Base-by-base conservation (phyloP, 2,329 filamentous ascomycete species). In the Neofusicoccum cordaticola region DNA sequence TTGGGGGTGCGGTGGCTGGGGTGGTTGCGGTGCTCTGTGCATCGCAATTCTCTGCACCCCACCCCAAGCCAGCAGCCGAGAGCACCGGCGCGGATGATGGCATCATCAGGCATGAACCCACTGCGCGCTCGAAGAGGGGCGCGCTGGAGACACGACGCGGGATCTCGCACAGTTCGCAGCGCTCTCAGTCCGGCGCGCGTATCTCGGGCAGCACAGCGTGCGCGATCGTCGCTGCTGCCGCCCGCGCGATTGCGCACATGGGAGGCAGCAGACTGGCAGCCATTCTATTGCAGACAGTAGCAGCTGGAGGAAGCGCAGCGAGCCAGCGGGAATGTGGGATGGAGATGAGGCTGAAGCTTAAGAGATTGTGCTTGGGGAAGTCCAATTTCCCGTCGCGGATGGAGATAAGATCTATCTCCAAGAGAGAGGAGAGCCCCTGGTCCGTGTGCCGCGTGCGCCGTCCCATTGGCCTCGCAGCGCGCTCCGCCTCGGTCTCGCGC, bases 151-250 rank as follows among this genome's bases (percentile, higher is more conserved):
- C 12, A 9, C 27, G 13, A 8, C 8, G 52, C 35, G 22, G 41
- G 56, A 60, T 60, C 56, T 60, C 41, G 56, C 56, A 60, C 56
- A 60, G 56, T 37, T 45, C 56, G 56, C 56, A 47, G 56, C 17
- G 31, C 31, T 60, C 56, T 47, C 56, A 37, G 27, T 60, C 17
- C 56, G 22, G 56, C 56, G 56, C 56, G 56, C 56, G 56, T 47
- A 60, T 60, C 56, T 60, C 42, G 42, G 42, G 41, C 41, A 27
- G 47, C 56, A 37, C 56, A 13, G 41, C 41, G 17, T 13, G 35
- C n/a, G 15, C 39, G 56, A 60, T 60, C 56, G 27, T 37, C 41
- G 41, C 27, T 15, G 56, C 42, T n/a, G 53, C 39, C 53, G 19
- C 39, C 53, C 39, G 27, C 39, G 7, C 53, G 53, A 50, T 50